Evolutionary conservation across 2,329 filamentous ascomycete genomes (phyloP).

Genomic region (Aspergillus amoenus): DNA sequence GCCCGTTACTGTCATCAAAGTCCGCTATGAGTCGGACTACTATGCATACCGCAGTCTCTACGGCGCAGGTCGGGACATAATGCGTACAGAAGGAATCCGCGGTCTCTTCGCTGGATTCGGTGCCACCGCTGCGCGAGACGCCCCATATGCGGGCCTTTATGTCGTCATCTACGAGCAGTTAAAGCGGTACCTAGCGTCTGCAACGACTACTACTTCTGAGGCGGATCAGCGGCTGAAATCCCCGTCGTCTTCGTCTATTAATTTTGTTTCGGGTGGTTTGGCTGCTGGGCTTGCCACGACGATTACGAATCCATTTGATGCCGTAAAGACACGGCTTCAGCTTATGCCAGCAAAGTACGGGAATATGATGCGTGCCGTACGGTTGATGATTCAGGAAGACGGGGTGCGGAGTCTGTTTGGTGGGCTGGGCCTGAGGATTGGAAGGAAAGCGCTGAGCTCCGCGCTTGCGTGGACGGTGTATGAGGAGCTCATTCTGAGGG

Average conservation of each 20-base stretch:
- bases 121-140: slow-evolving; percentile 87
- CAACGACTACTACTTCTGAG: slow-evolving; percentile 18
- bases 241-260: slow-evolving; percentile 58
- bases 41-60: slow-evolving; percentile 79
- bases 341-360: slow-evolving; percentile 78
- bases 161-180: slow-evolving; percentile 82
- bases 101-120: slow-evolving; percentile 95
- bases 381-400: slow-evolving; percentile 78
- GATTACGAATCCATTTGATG: slow-evolving; percentile 94
- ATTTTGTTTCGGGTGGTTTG: slow-evolving; percentile 78
- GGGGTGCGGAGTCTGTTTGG: slow-evolving; percentile 79
- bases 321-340: slow-evolving; percentile 92
- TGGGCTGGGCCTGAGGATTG: slow-evolving; percentile 82
- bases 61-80: slow-evolving; percentile 72
- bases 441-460: slow-evolving; percentile 85
- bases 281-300: slow-evolving; percentile 81
- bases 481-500: slow-evolving; percentile 82
- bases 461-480: slow-evolving; percentile 98
- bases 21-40: slow-evolving; percentile 85
- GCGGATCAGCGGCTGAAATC: slow-evolving; percentile 19
- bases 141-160: slow-evolving; percentile 94
- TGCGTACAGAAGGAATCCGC: slow-evolving; percentile 67
- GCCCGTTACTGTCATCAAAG: slow-evolving; percentile 95
- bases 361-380: slow-evolving; percentile 76
- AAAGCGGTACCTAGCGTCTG: slow-evolving; percentile 34